Base-by-base conservation (phyloP, 2,329 filamentous ascomycete genomes). In the Fusarium penzigii region DNA sequence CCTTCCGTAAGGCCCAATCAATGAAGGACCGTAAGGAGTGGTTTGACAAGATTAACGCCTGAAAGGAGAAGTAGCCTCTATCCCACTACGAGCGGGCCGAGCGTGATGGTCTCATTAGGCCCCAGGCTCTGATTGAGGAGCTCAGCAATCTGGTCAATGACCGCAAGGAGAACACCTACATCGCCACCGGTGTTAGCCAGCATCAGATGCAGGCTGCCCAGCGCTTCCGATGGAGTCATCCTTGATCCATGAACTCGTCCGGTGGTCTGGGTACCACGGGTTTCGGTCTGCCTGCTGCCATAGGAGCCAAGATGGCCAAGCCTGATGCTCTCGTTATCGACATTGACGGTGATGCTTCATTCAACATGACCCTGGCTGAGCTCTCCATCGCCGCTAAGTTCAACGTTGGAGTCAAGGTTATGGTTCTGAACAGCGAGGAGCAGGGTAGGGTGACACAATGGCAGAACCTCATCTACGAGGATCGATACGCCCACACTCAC, bases 171-270 rank as follows among this genome's bases (percentile, higher is more conserved):
- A 80, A 87, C 63, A 96, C 90, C 29, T 86, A 96, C 69, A 96
- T 99, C 69, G 78, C 92, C 2, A 97, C 93, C 2, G 94, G 93
- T 74, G 94, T 97, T 10, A 94, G 94, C 40, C 94, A 97, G 75
- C 93, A 97, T 49, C 93, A 99, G 75, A 97, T 97, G 94, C 97
- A 93, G 94, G 83, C 90, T 25, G 94, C 92, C 5, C 93, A 97
- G 77, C 92, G 96, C 79, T 97, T 92, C 85, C 85, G 92, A 66
- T 97, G 94, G 93, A 84, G 91, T 58, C 77, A 92, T 66, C 93
- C 94, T 32, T 87, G 94, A 62, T 90, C 89, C 57, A 95, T 97
- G 89, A 89, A 99, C 75, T 97, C 93, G 32, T 97, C 92, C 1
- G 94, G 94, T 72, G 94, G 94, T 70, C 85, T 97, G 16, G 92